phyloP scores from a whole-genome alignment of 2,329 filamentous ascomycete species.

The Seiridium unicorne region DNA sequence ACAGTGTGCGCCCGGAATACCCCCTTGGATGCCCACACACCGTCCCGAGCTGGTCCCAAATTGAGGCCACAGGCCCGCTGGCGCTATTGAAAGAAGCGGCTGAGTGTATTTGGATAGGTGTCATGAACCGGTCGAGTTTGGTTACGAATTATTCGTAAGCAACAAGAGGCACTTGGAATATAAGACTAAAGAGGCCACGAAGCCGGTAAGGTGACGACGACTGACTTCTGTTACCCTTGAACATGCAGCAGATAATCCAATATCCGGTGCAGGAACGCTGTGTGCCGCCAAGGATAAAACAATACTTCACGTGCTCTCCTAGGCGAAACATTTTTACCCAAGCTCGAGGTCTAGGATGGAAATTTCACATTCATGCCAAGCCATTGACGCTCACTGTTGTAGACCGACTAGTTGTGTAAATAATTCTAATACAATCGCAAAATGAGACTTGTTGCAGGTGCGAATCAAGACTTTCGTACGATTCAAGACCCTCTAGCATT shows the following conservation, averaged over 20 bases:
- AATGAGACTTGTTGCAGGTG: too few relatives aligned
- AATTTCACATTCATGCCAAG: too few relatives aligned
- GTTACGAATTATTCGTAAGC: neutral
- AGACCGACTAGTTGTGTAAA: too few relatives aligned
- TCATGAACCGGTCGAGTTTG: neutral
- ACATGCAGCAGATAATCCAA: constrained; percentile 1
- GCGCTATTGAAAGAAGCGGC: neutral
- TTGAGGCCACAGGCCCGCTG: too few relatives aligned
- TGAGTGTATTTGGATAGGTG: neutral
- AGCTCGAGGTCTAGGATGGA: neutral
- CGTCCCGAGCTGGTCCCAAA: neutral
- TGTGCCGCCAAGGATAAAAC: neutral
- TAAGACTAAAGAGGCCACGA: neutral
- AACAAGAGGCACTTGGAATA: neutral
- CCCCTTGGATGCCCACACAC: neutral
- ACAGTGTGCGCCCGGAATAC: neutral
- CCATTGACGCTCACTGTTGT: too few relatives aligned
- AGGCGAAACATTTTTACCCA: neutral
- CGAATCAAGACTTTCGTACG: too few relatives aligned
- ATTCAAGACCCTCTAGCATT: too few relatives aligned
- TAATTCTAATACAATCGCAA: too few relatives aligned
- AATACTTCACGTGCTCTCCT: neutral
- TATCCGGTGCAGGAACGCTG: neutral
- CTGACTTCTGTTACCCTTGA: neutral
- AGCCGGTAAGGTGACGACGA: neutral